Evolutionary conservation across 2,329 filamentous ascomycete species (phyloP), one percentile per base, ranked within the genome.

Genomic region (Cladosporium colombiae): DNA sequence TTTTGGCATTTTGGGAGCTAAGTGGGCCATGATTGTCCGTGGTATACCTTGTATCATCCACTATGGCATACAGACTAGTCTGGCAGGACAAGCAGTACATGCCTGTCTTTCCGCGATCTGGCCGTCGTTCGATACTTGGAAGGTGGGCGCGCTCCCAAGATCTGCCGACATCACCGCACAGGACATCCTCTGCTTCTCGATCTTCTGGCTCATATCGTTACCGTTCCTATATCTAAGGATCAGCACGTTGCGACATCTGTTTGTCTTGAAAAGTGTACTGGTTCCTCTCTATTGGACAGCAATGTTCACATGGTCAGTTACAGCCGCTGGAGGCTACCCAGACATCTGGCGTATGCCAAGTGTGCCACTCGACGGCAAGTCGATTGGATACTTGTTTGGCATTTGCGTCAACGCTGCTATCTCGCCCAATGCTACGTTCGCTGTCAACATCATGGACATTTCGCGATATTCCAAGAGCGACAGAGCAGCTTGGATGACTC

Each of bases 201-300:
- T 97, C 66, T 96, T 96, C 78, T 96, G 92, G 91, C 75, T 92
- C 2, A 81, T 85, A 69, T 93, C 91, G 2, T 82, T 96, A 1
- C 92, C 92, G 0, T 92, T 91, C 21, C 89, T 96, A 67, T 96
- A 91, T 89, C 93, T 94, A 70, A 92, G 92, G 0, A 92, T 96
- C 1, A 91, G 96, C 78, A 87, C 94, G 79, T 89, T 96, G 73
- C 88, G 93, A 53, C 93, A 97, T 76, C 81, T 96, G 5, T 97
- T 97, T 79, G 97, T 93, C 0, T 90, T 92, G 74, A 97, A 97
- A 80, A 88, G 93, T 0, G 91, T 88, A 74, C 86, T 96, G 67
- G 93, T 95, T 0, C 93, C 93, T 0, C 83, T 85, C 40, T 92
- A 92, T 21, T 92, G 91, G 60, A 82, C 97, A 60, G 87, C 91